Percentiles rank a stretch among this genome's conserved stretches.
These are phyloP conservation scores for Phalaenopsis equestris DNA, from an alignment of 106 monocot species.

Conservation along the genomic window DNA sequence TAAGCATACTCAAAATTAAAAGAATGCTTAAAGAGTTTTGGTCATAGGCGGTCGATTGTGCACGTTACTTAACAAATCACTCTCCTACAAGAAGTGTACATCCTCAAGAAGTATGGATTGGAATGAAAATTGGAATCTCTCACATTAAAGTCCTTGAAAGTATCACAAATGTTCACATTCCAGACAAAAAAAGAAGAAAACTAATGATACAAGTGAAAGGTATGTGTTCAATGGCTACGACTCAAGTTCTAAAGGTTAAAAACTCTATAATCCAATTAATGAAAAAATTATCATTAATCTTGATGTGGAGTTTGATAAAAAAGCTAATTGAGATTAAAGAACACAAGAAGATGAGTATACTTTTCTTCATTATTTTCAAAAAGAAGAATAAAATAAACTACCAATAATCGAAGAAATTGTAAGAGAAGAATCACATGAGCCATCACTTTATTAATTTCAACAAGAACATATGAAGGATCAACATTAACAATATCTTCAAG, in stretches of 20 bases:
- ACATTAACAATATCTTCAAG: too few species aligned
- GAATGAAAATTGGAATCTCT: neutral
- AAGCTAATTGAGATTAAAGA: neutral
- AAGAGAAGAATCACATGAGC: too few species aligned
- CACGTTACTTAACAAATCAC: neutral
- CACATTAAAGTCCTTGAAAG: neutral
- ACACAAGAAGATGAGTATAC: neutral
- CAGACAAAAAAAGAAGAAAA: neutral
- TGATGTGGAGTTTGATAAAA: slow-evolving; percentile 1
- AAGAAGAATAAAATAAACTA: too few species aligned
- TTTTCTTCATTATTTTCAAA: neutral
- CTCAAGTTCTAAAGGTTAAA: neutral
- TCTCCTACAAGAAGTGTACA: neutral
- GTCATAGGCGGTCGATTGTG: neutral
- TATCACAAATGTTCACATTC: too few species aligned
- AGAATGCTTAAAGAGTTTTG: neutral
- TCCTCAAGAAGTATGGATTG: neutral
- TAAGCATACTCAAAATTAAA: neutral
- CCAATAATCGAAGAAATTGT: too few species aligned
- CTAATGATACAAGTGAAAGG: neutral
- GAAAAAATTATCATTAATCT: neutral
- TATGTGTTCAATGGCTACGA: neutral
- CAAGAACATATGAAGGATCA: too few species aligned
- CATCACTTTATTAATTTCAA: too few species aligned
- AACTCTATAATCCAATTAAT: slow-evolving; percentile 5